phyloP scores from a whole-genome alignment of 495 filamentous ascomycete species.

The Hypoxylon intermedium region DNA sequence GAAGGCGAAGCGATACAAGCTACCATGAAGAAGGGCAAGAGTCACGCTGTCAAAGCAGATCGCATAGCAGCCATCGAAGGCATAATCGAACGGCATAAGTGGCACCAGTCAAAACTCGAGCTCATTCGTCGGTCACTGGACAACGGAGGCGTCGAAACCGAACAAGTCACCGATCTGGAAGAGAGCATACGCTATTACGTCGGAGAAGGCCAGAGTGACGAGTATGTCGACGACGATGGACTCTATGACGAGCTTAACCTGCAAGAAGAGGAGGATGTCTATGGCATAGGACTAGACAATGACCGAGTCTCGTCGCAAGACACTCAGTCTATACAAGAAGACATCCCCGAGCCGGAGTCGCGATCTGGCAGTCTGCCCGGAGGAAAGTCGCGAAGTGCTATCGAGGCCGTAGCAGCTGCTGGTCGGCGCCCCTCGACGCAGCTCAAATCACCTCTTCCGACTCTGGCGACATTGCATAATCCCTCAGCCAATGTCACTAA shows the following conservation, averaged over 20 bases:
- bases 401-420: slow-evolving; percentile 57
- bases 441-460: slow-evolving; percentile 90
- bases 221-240: slow-evolving; percentile 87
- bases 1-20: slow-evolving; percentile 86
- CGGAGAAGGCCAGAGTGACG: slow-evolving; percentile 82
- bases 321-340: slow-evolving; percentile 89
- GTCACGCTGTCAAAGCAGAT: slow-evolving; percentile 79
- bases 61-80: slow-evolving; percentile 84
- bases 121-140: slow-evolving; percentile 87
- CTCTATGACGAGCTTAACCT: slow-evolving; percentile 96
- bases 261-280: slow-evolving; percentile 84
- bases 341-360: slow-evolving; percentile 69
- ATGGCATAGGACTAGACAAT: slow-evolving; percentile 80
- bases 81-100: slow-evolving; percentile 91
- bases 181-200: slow-evolving; percentile 96
- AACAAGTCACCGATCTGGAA: slow-evolving; percentile 83
- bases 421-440: slow-evolving; percentile 84
- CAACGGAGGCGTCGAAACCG: slow-evolving; percentile 86
- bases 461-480: slow-evolving; percentile 82
- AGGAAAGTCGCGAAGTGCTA: slow-evolving; percentile 61
- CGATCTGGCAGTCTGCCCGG: slow-evolving; percentile 56
- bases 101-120: slow-evolving; percentile 92
- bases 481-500: slow-evolving; percentile 69
- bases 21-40: slow-evolving; percentile 92
- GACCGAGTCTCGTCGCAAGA: slow-evolving; percentile 95